Percentiles rank a stretch among this genome's conserved stretches.
Conservation (phyloP, 169 alveolate genomes). For the Plasmodium gallinaceum region DNA sequence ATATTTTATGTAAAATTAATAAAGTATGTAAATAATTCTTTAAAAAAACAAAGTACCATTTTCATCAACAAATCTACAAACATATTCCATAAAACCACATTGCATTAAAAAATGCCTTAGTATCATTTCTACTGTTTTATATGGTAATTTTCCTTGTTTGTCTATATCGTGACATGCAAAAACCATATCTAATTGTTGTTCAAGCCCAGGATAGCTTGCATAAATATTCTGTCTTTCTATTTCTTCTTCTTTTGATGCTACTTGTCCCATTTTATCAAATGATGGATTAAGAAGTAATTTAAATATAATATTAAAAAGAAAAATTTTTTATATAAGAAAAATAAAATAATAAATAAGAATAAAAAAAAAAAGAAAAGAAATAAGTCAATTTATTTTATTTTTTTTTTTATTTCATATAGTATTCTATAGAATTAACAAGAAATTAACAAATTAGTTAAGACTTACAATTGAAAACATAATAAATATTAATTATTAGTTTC, state of each 20-base stretch:
- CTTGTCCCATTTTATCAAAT: conserved; percentile 54
- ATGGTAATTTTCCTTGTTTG: conserved; percentile 84
- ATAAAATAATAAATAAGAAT: neutral
- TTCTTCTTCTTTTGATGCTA: conserved; percentile 50
- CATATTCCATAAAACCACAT: conserved; percentile 88
- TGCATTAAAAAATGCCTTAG: conserved; percentile 87
- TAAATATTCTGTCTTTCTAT: conserved; percentile 61
- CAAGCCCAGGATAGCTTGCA: conserved; percentile 86
- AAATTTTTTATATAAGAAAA: neutral
- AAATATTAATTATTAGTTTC: neutral
- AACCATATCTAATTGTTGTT: conserved; percentile 85
- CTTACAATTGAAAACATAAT: conserved; percentile 6
- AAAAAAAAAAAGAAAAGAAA: neutral
- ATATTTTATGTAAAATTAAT: conserved; percentile 59
- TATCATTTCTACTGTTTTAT: conserved; percentile 86
- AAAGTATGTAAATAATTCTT: neutral
- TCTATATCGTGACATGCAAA: conserved; percentile 88
- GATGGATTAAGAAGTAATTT: conserved; percentile 18
- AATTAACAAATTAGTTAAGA: conserved; percentile 13
- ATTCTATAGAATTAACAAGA: conserved; percentile 10
- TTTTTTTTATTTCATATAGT: conserved; percentile 11
- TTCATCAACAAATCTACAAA: conserved; percentile 80
- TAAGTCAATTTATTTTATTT: neutral
- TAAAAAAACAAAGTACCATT: conserved; percentile 78
- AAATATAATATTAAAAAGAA: neutral